A percentile compares a stretch with the other conserved stretches of the same genome.
Evolutionary conservation across 768 basidiomycete genomes (phyloP).

Genomic region (Mycena leptocephala): DNA sequence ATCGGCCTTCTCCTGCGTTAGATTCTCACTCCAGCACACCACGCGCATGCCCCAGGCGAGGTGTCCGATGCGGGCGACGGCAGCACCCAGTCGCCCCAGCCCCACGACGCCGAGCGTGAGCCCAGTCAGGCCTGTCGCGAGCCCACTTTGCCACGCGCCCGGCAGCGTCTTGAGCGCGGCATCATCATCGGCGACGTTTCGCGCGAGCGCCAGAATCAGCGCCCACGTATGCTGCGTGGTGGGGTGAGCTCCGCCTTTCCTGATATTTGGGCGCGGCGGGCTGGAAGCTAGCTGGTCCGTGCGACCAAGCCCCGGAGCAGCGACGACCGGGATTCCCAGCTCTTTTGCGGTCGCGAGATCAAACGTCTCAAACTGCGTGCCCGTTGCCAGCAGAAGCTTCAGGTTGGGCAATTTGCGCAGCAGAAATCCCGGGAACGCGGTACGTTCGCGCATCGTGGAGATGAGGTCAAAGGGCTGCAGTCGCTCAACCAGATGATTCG

Average conservation of each 20-base stretch:
- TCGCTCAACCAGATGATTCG: not conserved
- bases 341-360: not conserved
- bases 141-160: not conserved
- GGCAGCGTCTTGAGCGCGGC: not conserved
- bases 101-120: not conserved
- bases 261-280: not conserved
- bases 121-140: constrained; percentile 3
- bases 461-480: not conserved
- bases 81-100: not conserved
- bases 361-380: constrained; percentile 5
- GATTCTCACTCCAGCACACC: not conserved
- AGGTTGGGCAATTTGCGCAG: not conserved
- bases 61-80: constrained; percentile 1
- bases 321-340: not conserved
- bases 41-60: constrained; percentile 9
- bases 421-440: not conserved
- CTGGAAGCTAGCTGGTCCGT: not conserved
- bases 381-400: not conserved
- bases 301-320: not conserved
- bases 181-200: not conserved
- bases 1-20: not conserved
- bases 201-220: not conserved
- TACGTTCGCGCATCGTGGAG: not conserved
- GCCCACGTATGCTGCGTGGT: constrained; percentile 5
- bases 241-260: not conserved